phyloP scores from a whole-genome alignment of 73 alveolate species.

The Paramecium sonneborni region DNA sequence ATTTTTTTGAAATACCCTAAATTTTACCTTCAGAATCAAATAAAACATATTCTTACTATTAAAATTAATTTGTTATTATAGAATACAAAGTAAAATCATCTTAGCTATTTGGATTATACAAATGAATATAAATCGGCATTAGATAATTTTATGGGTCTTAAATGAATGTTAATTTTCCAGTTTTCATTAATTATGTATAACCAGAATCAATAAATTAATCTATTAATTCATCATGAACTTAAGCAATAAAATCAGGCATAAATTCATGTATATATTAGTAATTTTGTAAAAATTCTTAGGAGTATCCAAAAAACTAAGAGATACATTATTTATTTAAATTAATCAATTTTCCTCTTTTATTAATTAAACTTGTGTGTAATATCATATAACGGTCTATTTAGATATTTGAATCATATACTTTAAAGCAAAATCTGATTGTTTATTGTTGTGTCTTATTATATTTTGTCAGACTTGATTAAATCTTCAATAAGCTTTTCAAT shows the following conservation, averaged over 20 bases:
- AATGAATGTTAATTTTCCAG: not conserved
- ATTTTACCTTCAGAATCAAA: not conserved
- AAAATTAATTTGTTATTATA: not conserved
- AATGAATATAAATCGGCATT: not conserved
- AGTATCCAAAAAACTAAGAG: not conserved
- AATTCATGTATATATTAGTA: constrained; percentile 8
- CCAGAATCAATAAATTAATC: not conserved
- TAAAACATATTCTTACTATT: not conserved
- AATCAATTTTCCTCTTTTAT: not conserved
- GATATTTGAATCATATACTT: not conserved
- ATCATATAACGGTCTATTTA: not conserved
- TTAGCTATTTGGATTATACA: not conserved
- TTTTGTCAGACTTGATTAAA: not conserved
- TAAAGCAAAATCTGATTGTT: not conserved
- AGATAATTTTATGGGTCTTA: not conserved
- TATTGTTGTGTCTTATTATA: not conserved
- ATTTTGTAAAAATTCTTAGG: not conserved
- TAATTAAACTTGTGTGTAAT: not conserved
- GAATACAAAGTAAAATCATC: not conserved
- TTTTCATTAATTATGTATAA: not conserved
- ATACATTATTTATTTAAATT: not conserved
- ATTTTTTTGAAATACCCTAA: not conserved
- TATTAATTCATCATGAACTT: constrained; percentile 33
- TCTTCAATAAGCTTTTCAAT: not conserved
- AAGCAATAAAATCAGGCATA: constrained; percentile 34